Percentiles rank a stretch among this genome's conserved stretches.
Evolutionary conservation across 202 grass and related monocot species (phyloP).

Genomic region (Zizania palustris): DNA sequence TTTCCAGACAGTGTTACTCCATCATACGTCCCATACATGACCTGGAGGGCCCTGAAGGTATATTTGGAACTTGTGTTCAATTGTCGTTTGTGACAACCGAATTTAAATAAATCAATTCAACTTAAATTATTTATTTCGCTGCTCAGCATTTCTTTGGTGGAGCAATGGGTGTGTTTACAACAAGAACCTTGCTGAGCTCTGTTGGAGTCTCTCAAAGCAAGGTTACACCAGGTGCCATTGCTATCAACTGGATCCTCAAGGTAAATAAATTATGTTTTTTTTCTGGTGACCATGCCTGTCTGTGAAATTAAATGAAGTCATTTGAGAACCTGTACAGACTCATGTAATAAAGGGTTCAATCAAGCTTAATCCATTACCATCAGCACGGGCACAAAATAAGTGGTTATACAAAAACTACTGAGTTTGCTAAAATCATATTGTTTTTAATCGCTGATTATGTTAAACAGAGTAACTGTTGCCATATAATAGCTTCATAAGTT

Average conservation of each 20-base stretch:
- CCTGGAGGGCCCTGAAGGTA: constrained; percentile 98
- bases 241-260: constrained; percentile 99
- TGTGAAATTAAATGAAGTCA: background rate
- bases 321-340: background rate
- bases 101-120: background rate
- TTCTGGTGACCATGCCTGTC: background rate
- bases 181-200: constrained; percentile 87
- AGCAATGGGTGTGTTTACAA: constrained; percentile 97
- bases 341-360: background rate
- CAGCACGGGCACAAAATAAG: constrained; percentile 6
- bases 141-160: constrained; percentile 98
- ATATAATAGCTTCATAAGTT: background rate
- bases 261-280: constrained; percentile 46
- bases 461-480: background rate
- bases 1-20: constrained; percentile 96
- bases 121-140: background rate
- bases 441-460: background rate
- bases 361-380: constrained; percentile 12
- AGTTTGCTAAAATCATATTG: background rate
- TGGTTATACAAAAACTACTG: background rate
- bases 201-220: constrained; percentile 96
- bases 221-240: constrained; percentile 85
- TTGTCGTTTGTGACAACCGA: background rate
- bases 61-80: constrained; percentile 3
- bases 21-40: constrained; percentile 98